Base-by-base conservation (phyloP, 2,329 filamentous ascomycete species). In the Tolypocladium pustulatum region DNA sequence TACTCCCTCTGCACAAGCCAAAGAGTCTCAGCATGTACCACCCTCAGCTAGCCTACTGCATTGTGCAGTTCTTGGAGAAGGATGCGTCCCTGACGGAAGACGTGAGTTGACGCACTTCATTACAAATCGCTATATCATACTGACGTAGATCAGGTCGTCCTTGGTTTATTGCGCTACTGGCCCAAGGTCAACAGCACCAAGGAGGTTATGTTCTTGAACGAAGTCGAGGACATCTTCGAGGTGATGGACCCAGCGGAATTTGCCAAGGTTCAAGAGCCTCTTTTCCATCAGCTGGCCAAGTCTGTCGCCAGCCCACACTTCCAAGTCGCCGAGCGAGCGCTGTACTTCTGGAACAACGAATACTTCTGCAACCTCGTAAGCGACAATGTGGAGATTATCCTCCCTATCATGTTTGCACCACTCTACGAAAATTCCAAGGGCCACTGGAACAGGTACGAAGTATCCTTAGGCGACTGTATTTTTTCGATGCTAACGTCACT, bases 261-360 rank as follows among this genome's bases (percentile, higher is more conserved):
- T 68, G 92, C 92, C 66, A 99, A 99, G 77, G 94, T 99, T 43
- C 94, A 99, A 73, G 94, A 97, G 69, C 93, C 94, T 55, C 78
- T 99, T 43, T 99, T 99, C 80, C 91, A 96, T 67, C 94, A 99
- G 72, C 81, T 99, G 64, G 92, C 94, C 64, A 99, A 97, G 74
- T 97, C 94, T 2, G 94, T 99, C 49, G 93, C 94, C 55, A 99
- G 94, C 71, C 94, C 94, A 55, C 94, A 99, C 75, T 99, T 99
- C 78, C 94, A 99, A 79, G 94, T 99, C 60, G 94, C 94, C 22
- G 94, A 99, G 76, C 86, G 94, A 64, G 94, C 94, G 6, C 81
- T 99, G 34, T 99, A 99, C 77, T 99, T 99, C 78, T 99, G 94
- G 94, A 99, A 99, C 80, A 99, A 99, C 70, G 94, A 99, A 73